These are phyloP conservation scores for Naganishia randhawae DNA, from an alignment of 768 basidiomycete species.

Conservation along the genomic window DNA sequence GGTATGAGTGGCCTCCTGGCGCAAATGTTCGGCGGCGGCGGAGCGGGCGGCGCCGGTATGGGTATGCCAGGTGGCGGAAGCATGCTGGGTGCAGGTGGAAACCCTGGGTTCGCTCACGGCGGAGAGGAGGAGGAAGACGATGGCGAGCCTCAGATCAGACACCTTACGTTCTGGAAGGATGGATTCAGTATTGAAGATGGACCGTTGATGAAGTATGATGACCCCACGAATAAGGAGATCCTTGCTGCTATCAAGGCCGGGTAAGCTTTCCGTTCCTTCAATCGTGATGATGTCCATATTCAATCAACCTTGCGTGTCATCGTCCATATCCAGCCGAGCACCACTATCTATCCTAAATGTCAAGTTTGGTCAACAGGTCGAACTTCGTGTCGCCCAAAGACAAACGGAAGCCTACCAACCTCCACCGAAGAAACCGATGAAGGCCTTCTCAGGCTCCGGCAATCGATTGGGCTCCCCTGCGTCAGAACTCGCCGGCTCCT, in stretches of 20 bases:
- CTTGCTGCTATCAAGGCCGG: constrained; percentile 75
- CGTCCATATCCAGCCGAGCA: constrained; percentile 68
- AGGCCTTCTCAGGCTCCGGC: constrained; percentile 68
- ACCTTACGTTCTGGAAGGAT: constrained; percentile 85
- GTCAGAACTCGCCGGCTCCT: constrained; percentile 51
- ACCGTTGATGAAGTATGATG: constrained; percentile 74
- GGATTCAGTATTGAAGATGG: constrained; percentile 91
- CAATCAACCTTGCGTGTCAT: background rate
- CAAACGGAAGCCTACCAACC: constrained; percentile 67
- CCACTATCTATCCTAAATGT: constrained; percentile 75
- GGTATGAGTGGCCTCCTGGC: constrained; percentile 14
- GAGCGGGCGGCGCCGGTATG: constrained; percentile 1
- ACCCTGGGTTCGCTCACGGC: constrained; percentile 28
- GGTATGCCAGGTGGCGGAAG: background rate
- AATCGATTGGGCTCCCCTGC: constrained; percentile 76
- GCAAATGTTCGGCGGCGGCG: constrained; percentile 19
- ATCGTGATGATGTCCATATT: constrained; percentile 1
- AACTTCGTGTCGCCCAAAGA: constrained; percentile 71
- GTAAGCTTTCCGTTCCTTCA: constrained; percentile 51
- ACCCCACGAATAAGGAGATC: constrained; percentile 66
- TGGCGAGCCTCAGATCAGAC: constrained; percentile 64
- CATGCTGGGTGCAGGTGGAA: constrained; percentile 5
- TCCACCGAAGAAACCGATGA: constrained; percentile 54
- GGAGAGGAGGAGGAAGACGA: constrained; percentile 51
- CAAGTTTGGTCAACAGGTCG: constrained; percentile 70